A percentile compares a stretch with the other conserved stretches of the same genome.
Conservation (phyloP, 805 yeast species). For the Candida ponderosae region DNA sequence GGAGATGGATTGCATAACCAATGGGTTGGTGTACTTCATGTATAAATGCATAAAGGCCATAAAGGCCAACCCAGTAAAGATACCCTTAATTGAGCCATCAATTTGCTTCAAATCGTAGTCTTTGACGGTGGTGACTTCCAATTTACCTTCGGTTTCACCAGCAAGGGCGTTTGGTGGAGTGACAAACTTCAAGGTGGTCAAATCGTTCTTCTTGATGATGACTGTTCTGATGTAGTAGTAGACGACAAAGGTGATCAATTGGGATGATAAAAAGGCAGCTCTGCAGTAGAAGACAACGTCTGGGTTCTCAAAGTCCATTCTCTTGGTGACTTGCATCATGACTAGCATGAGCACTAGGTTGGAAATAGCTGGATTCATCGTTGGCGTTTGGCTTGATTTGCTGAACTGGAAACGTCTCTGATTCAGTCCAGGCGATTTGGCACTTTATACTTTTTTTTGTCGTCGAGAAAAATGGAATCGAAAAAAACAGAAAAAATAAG, state of each 20-base stretch:
- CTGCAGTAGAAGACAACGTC: conserved; percentile 67
- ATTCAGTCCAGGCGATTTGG: no score
- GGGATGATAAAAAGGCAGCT: conserved; percentile 59
- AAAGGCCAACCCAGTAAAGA: conserved; percentile 88
- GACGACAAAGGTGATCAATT: conserved; percentile 51
- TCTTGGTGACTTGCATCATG: conserved; percentile 93
- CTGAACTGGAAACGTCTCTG: neutral
- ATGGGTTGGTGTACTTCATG: conserved; percentile 96
- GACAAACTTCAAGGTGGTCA: conserved; percentile 86
- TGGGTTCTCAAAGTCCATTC: conserved; percentile 84
- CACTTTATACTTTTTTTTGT: no score
- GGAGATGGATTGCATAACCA: conserved; percentile 88
- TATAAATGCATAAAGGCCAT: conserved; percentile 97
- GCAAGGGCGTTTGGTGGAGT: conserved; percentile 75
- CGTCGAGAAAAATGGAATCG: no score
- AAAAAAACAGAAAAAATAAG: no score
- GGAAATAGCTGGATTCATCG: conserved; percentile 82
- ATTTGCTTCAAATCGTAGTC: conserved; percentile 92
- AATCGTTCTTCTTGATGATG: conserved; percentile 72
- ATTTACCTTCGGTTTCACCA: conserved; percentile 64
- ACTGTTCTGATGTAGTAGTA: conserved; percentile 56
- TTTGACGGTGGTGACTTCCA: conserved; percentile 85
- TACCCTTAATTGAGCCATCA: conserved; percentile 69
- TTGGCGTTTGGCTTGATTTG: neutral
- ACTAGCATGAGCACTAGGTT: conserved; percentile 86